Percentiles rank a stretch among this genome's conserved stretches.
phyloP scores from a whole-genome alignment of 1,284 basidiomycete species.

The Ustilago xerochloae region DNA sequence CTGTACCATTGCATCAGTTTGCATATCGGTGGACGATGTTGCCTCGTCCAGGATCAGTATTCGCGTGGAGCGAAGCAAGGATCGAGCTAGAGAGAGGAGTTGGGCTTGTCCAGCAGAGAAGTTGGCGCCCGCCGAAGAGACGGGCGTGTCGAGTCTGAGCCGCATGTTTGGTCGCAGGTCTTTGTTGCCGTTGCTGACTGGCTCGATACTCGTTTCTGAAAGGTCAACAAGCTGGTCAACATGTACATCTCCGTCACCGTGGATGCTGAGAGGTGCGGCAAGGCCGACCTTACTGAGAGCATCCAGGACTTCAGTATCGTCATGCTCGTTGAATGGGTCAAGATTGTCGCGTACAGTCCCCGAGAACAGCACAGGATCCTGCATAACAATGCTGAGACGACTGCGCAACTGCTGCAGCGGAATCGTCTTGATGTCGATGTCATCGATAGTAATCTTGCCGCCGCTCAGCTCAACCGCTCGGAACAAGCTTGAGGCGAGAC shows the following conservation, averaged over 20 bases:
- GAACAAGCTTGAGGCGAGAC: slow-evolving; percentile 37
- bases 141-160: slow-evolving; percentile 77
- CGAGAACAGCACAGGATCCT: slow-evolving; percentile 83
- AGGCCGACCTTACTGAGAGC: slow-evolving; percentile 33
- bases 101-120: slow-evolving; percentile 87
- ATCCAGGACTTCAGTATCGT: slow-evolving; percentile 81
- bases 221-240: slow-evolving; percentile 68
- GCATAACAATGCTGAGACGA: slow-evolving; percentile 70
- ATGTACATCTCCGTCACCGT: background rate
- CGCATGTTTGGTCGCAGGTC: slow-evolving; percentile 20
- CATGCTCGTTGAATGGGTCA: slow-evolving; percentile 86
- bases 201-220: slow-evolving; percentile 32
- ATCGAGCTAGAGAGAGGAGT: slow-evolving; percentile 81
- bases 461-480: slow-evolving; percentile 48
- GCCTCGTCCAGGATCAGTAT: slow-evolving; percentile 86
- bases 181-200: background rate
- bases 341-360: slow-evolving; percentile 86
- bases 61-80: slow-evolving; percentile 77
- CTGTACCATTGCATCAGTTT: slow-evolving; percentile 48
- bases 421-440: slow-evolving; percentile 55
- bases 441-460: slow-evolving; percentile 60
- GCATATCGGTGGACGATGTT: slow-evolving; percentile 70
- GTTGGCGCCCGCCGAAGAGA: slow-evolving; percentile 82
- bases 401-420: slow-evolving; percentile 62
- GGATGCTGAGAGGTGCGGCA: slow-evolving; percentile 59